These are phyloP conservation scores for Colletotrichum sp. DNA, from an alignment of 2,329 filamentous ascomycete genomes.

Conservation along the genomic window DNA sequence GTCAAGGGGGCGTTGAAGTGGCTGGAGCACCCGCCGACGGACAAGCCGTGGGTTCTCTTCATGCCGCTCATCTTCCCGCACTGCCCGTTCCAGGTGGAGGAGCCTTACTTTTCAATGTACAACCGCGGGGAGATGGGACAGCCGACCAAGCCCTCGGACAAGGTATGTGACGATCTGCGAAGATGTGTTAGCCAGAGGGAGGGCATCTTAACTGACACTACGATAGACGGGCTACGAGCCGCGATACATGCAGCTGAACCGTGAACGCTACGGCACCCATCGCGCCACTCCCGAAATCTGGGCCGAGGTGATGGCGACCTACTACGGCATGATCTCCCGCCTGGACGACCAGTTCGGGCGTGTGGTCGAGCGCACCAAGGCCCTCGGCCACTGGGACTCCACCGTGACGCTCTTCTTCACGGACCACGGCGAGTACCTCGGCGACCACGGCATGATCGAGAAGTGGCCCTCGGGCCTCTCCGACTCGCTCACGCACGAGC, in stretches of 20 bases:
- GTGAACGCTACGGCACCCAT: constrained; percentile 39
- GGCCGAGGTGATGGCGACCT: constrained; percentile 47
- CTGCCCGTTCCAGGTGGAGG: constrained; percentile 51
- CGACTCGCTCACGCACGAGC: constrained; percentile 45
- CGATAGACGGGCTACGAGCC: constrained; percentile 45
- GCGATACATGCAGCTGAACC: constrained; percentile 42
- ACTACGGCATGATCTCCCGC: constrained; percentile 51
- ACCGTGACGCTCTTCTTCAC: constrained; percentile 49
- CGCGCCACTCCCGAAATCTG: constrained; percentile 45
- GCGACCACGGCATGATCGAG: constrained; percentile 51
- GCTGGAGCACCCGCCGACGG: constrained; percentile 43
- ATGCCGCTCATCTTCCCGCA: constrained; percentile 48
- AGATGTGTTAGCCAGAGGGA: background rate
- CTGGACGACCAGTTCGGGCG: constrained; percentile 50
- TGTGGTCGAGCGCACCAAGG: constrained; percentile 37
- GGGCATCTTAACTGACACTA: background rate
- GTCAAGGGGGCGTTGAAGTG: constrained; percentile 45
- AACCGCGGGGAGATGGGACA: constrained; percentile 31
- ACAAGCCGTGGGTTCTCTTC: constrained; percentile 46
- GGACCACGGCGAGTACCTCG: constrained; percentile 50
- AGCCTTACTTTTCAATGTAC: constrained; percentile 53
- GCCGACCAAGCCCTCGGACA: background rate
- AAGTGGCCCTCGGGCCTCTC: constrained; percentile 51
- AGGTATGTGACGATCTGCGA: background rate
- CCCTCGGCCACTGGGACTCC: constrained; percentile 36